Conservation (phyloP, 139 green algal species). For the Gonium pectorale region DNA sequence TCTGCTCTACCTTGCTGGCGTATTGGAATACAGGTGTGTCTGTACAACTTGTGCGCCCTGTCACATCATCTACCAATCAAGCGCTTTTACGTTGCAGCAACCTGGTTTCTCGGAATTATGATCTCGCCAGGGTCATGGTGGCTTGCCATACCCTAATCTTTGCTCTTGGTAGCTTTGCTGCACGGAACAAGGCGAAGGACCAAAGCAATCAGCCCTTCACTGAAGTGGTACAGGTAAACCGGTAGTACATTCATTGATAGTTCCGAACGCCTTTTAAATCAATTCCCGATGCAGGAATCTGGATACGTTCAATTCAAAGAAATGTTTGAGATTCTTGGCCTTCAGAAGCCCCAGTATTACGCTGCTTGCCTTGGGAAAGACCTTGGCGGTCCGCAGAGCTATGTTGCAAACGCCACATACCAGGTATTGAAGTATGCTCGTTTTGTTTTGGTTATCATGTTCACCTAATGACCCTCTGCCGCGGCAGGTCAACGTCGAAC, state of each 20-base stretch:
- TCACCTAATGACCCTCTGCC: neutral
- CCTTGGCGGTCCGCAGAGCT: neutral
- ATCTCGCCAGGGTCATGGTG: neutral
- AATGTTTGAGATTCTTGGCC: neutral
- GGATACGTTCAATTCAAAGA: neutral
- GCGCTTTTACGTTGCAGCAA: too few species aligned
- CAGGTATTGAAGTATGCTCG: neutral
- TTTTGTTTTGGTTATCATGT: too few species aligned
- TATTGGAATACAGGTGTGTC: constrained; percentile 31
- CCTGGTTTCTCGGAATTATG: neutral
- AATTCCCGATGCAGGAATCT: neutral
- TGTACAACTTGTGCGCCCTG: too few species aligned
- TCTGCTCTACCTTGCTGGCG: neutral
- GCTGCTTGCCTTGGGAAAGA: constrained; percentile 22
- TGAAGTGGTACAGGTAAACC: neutral
- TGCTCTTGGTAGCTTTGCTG: neutral
- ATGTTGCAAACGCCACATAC: neutral
- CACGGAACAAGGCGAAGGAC: neutral
- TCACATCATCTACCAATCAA: neutral
- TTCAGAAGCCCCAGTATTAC: neutral
- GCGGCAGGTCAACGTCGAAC: constrained; percentile 18
- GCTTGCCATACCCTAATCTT: neutral
- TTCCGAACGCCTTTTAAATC: neutral
- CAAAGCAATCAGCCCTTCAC: neutral
- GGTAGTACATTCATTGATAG: neutral